Base-by-base conservation (phyloP, 1,139 yeast species). In the Candida neerlandica region DNA sequence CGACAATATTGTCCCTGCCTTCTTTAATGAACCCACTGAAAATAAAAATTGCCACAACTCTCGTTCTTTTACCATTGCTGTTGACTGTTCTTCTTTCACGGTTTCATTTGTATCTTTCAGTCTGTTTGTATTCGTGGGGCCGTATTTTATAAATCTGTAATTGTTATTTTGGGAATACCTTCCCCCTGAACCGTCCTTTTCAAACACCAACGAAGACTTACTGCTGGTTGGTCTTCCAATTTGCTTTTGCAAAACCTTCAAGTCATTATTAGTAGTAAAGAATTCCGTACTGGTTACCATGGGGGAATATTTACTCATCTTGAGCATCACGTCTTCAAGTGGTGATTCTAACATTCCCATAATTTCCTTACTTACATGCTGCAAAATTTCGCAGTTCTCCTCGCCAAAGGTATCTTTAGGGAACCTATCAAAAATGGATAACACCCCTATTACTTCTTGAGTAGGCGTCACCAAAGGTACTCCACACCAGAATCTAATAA, bases 181-280 rank as follows among this genome's bases (percentile, higher is more conserved):
- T 10, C 78, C 77, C 9, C 87, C 87, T 2, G 85, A 78, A 0
- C 86, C 86, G 62, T 82, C 86, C 54, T 75, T 77, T 55, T 82
- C 87, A 62, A 78, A 81, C 1, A 80, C 77, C 26, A 69, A 60
- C 5, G 63, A 51, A 5, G 58, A 50, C 30, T 61, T 63, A 32
- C 60, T 59, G 49, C 78, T 66, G 1, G 87, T 82, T 2, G 87
- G 85, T 61, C 87, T 69, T 0, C 86, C 87, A 48, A 80, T 66
- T 44, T 73, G 66, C 47, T 59, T 52, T 10, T 64, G 59, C 43
- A 71, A 62, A 43, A 65, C 69, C 10, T 39, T 48, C 29, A 43
- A 27, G 29, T 43, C 45, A 10, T 43, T 29, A 35, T 34, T 34
- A 2, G 37, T 21, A 7, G 15, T n/a, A 14, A 57, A 58, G 45